These are phyloP conservation scores for Lipomyces chichibuensis DNA, from an alignment of 805 yeast genomes.

Conservation along the genomic window DNA sequence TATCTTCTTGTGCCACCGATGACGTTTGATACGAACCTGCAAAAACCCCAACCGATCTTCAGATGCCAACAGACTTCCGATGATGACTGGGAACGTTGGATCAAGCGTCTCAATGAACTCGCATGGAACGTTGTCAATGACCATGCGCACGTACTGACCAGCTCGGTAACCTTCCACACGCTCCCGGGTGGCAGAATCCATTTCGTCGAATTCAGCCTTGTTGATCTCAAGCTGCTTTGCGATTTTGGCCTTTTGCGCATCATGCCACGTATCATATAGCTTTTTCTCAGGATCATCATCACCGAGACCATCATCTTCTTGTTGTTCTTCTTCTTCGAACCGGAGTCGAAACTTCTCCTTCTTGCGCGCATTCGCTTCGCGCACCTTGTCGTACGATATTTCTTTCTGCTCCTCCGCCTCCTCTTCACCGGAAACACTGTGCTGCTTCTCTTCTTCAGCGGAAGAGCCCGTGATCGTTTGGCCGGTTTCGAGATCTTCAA, in stretches of 20 bases:
- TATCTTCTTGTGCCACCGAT: slow-evolving; percentile 98
- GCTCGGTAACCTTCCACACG: slow-evolving; percentile 90
- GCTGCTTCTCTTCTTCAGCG: slow-evolving; percentile 43
- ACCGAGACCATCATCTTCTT: slow-evolving; percentile 57
- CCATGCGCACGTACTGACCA: slow-evolving; percentile 90
- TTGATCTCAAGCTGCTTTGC: slow-evolving; percentile 95
- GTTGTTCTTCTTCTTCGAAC: slow-evolving; percentile 78
- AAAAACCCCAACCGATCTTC: slow-evolving; percentile 91
- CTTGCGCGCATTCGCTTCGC: slow-evolving; percentile 81
- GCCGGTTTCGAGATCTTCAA: slow-evolving; percentile 39
- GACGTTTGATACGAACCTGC: slow-evolving; percentile 93
- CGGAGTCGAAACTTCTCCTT: slow-evolving; percentile 87
- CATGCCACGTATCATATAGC: slow-evolving; percentile 97
- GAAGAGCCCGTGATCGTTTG: slow-evolving; percentile 50
- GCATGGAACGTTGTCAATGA: slow-evolving; percentile 80
- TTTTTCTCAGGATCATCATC: slow-evolving; percentile 77
- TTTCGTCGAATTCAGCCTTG: slow-evolving; percentile 62
- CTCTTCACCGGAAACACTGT: slow-evolving; percentile 43
- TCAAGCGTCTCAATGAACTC: slow-evolving; percentile 87
- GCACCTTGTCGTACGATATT: slow-evolving; percentile 66
- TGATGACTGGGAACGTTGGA: slow-evolving; percentile 78
- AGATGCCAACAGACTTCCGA: slow-evolving; percentile 89
- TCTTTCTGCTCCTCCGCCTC: slow-evolving; percentile 23
- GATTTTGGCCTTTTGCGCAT: slow-evolving; percentile 93
- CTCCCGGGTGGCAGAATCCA: slow-evolving; percentile 76